phyloP scores from a whole-genome alignment of 495 filamentous ascomycete genomes.

The Bathelium albidoporum region DNA sequence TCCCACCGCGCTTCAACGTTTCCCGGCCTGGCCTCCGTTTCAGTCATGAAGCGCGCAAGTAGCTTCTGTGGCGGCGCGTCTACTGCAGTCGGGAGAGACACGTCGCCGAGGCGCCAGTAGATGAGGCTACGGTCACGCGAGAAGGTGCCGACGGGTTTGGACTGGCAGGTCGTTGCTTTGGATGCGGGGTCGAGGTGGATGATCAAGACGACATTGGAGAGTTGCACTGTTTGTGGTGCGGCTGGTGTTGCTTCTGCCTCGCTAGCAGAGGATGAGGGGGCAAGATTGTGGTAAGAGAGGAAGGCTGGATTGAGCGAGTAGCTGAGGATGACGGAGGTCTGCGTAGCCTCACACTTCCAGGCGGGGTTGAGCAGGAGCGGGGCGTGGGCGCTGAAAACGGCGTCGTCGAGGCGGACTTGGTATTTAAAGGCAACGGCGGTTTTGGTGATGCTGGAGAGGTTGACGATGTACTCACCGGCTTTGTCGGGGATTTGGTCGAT shows the following conservation, averaged over 20 bases:
- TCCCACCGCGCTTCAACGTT: slow-evolving; percentile 78
- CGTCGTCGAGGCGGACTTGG: slow-evolving; percentile 68
- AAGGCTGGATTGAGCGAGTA: slow-evolving; percentile 79
- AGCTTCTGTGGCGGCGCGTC: slow-evolving; percentile 48
- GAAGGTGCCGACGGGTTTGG: slow-evolving; percentile 68
- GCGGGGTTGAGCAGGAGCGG: slow-evolving; percentile 68
- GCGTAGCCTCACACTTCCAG: slow-evolving; percentile 75
- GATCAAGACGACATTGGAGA: slow-evolving; percentile 74
- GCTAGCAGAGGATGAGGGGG: slow-evolving; percentile 5
- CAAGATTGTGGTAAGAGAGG: slow-evolving; percentile 18
- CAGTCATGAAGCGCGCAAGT: slow-evolving; percentile 71
- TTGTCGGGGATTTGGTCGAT: slow-evolving; percentile 59
- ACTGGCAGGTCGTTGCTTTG: slow-evolving; percentile 50
- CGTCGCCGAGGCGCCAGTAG: slow-evolving; percentile 80
- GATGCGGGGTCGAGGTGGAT: slow-evolving; percentile 61
- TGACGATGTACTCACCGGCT: slow-evolving; percentile 71
- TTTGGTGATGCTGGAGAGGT: slow-evolving; percentile 57
- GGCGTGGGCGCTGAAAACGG: slow-evolving; percentile 52
- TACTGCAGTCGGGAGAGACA: slow-evolving; percentile 54
- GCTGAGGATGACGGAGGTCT: slow-evolving; percentile 70
- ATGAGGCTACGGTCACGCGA: slow-evolving; percentile 78
- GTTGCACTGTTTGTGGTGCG: slow-evolving; percentile 39
- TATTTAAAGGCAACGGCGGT: slow-evolving; percentile 88
- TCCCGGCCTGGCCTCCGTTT: slow-evolving; percentile 62
- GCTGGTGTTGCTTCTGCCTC: not conserved